phyloP scores from a whole-genome alignment of 2,329 filamentous ascomycete species.

The Lojkania enalia region DNA sequence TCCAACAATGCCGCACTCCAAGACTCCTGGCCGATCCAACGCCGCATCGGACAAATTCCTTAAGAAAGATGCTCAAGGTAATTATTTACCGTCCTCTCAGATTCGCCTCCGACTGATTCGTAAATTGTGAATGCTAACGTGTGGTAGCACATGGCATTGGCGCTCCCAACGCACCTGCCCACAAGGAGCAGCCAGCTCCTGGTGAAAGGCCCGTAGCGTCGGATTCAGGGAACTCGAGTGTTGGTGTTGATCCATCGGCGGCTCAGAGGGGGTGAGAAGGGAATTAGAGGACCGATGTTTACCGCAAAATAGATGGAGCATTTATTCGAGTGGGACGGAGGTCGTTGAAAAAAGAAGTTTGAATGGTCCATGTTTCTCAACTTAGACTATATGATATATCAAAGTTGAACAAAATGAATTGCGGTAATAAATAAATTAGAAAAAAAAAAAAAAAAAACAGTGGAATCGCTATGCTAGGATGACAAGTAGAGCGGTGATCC shows the following conservation, averaged over 20 bases:
- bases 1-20: conserved; percentile 26
- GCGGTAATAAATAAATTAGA: no score
- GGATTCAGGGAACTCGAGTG: conserved; percentile 22
- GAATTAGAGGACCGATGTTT: conserved; percentile 16
- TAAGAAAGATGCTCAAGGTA: conserved; percentile 22
- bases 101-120: background rate
- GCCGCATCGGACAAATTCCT: conserved; percentile 23
- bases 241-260: conserved; percentile 21
- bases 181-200: conserved; percentile 16
- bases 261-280: conserved; percentile 21
- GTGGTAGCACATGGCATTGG: conserved; percentile 21
- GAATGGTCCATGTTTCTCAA: no score
- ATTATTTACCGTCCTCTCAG: background rate
- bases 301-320: background rate
- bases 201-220: conserved; percentile 21
- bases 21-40: conserved; percentile 23
- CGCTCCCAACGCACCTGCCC: conserved; percentile 20
- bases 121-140: no score
- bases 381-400: no score
- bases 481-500: no score
- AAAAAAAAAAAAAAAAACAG: no score
- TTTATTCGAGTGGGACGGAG: no score
- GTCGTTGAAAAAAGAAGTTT: no score
- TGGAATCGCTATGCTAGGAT: no score
- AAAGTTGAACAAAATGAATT: no score